Evolutionary conservation across 495 filamentous ascomycete species (phyloP), one percentile per base, ranked within the genome.

Genomic region (Penicillium antarcticum): DNA sequence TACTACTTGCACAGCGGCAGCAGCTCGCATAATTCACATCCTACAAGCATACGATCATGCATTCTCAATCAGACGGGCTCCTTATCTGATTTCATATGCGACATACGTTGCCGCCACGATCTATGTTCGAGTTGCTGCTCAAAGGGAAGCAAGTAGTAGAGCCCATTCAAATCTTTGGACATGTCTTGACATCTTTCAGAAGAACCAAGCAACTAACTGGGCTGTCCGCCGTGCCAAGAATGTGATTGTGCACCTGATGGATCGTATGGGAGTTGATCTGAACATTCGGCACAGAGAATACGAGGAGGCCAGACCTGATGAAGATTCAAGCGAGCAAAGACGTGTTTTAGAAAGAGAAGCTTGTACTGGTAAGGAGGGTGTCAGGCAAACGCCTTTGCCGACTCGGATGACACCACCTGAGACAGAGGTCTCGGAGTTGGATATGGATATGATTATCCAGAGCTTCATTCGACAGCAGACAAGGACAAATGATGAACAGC

Each of bases 221-320:
- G 63, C 68, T 33, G 63, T 65, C 2, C 62, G 60, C 10, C 45
- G 68, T 5, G 66, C 68, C 6, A 47, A 60, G 32, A 63, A 57
- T 19, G 61, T 71, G 1, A 69, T 71, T 17, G 12, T 60, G 1
- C 57, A 63, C 51, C 45, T 71, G n/a, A 67, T 67, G 66, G 59
- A 61, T 33, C 53, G 61, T 1, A 71, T 71, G 68, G 53, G 51
- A 3, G 61, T 70, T 9, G 38, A 57, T n/a, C 16, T 63, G 10
- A 47, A 54, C 19, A 14, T 5, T 13, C 48, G 14, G 14, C 26
- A 45, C 9, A 18, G 14, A 18, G 8, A 11, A 18, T n/a, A 11
- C 32, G 16, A 17, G 8, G 17, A 44, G 23, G 18, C 2, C 1
- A 18, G n/a, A 4, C 5, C 17, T 3, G n/a, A 34, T n/a, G 23